Evolutionary conservation across 208 protist species (phyloP).

Genomic region (Acanthamoeba castellanii): DNA sequence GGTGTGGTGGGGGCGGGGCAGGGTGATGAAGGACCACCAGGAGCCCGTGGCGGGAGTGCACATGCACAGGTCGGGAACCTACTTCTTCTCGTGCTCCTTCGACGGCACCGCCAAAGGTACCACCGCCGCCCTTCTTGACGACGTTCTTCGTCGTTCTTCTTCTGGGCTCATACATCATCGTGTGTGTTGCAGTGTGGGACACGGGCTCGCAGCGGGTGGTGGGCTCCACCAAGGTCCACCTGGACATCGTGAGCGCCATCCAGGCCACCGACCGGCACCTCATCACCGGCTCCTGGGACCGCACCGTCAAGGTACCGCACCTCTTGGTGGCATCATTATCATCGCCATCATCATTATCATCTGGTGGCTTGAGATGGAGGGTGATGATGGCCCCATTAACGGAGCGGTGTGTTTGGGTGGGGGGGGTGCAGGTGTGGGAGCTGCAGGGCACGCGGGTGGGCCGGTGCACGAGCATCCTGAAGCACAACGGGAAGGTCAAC

Average conservation of each 20-base stretch:
- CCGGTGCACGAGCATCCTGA: not conserved
- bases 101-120: slow-evolving; percentile 28
- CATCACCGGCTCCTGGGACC: slow-evolving; percentile 32
- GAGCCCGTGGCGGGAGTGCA: slow-evolving; percentile 30
- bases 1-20: not conserved
- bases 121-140: not conserved
- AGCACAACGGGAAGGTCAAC: not conserved
- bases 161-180: not conserved
- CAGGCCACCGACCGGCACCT: not conserved
- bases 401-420: not conserved
- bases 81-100: slow-evolving; percentile 52
- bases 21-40: not conserved
- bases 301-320: slow-evolving; percentile 19
- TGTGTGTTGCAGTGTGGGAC: not conserved
- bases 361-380: too few relatives aligned
- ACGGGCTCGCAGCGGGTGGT: not conserved
- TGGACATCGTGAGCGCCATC: slow-evolving; percentile 28
- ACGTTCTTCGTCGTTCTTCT: not conserved
- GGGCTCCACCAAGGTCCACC: not conserved
- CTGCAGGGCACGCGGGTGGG: not conserved
- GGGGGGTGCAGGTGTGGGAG: slow-evolving; percentile 1
- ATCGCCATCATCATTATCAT: not conserved
- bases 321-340: not conserved
- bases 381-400: not conserved
- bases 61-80: not conserved